Percentiles rank a stretch among this genome's conserved stretches.
These are phyloP conservation scores for Stylosanthes scabra DNA, from an alignment of 331 rosid species.

Conservation along the genomic window DNA sequence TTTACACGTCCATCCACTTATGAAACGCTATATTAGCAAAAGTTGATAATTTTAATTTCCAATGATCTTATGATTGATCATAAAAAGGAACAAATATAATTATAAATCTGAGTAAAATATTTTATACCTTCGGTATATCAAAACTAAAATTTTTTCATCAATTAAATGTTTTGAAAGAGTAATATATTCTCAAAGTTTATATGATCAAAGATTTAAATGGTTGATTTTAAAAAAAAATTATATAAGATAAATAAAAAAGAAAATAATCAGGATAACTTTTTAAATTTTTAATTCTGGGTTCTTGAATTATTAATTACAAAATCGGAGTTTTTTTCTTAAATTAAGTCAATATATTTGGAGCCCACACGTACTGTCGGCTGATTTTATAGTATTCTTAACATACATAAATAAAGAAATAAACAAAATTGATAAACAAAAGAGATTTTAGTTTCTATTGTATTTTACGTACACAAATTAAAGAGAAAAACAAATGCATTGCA, in stretches of 20 bases:
- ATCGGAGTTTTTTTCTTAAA: not conserved
- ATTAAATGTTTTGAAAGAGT: no score
- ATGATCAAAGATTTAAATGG: no score
- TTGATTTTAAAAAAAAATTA: constrained; percentile 24
- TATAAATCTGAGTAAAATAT: no score
- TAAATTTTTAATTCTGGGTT: constrained; percentile 28
- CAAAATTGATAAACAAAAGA: not conserved
- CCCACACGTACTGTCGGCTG: constrained; percentile 73
- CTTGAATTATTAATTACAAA: not conserved
- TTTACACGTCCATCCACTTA: no score
- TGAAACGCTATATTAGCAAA: no score
- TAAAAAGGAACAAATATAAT: no score
- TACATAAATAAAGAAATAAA: constrained; percentile 1
- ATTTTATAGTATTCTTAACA: constrained; percentile 40
- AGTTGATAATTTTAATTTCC: no score
- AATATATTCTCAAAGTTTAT: no score
- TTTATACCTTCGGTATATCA: no score
- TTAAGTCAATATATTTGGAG: constrained; percentile 39
- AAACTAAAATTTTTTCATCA: no score
- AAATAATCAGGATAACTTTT: constrained; percentile 19
- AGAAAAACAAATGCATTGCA: no score
- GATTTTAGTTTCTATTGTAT: not conserved
- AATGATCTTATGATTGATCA: no score
- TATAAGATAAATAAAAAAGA: constrained; percentile 12
- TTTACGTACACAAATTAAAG: not conserved